Evolutionary conservation across 2,329 filamentous ascomycete species (phyloP), one percentile per base, ranked within the genome.

Genomic region (Cordyceps cateniannulata): DNA sequence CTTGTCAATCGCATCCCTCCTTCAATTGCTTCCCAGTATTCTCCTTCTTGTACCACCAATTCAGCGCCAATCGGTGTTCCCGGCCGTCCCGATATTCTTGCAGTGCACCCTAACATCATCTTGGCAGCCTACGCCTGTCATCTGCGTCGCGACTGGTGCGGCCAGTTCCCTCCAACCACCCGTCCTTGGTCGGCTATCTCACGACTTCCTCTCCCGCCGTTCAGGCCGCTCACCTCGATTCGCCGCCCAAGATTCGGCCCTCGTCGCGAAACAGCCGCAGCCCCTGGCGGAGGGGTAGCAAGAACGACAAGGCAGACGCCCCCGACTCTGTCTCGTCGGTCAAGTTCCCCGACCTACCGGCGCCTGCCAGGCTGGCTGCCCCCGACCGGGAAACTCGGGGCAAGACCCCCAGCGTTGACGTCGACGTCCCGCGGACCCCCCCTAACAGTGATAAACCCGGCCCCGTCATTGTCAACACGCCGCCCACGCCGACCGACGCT

Each of bases 141-240:
- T 60, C 60, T 50, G 22, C 29, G 38, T 59, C 51, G 35, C 64
- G 49, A 51, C 62, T 59, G 18, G 60, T 62, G 59, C 74, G 75
- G 65, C 82, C 82, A 63, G 77, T 79, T 59, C 73, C 82, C 59
- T 83, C 82, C 48, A 77, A 81, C 29, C 84, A 85, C 71, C 82
- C 85, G 58, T 88, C 88, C 38, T 86, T 89, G 67, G 80, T 83
- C 68, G 85, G 85, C 64, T 85, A 88, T 71, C 77, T 88, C 63
- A 89, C 87, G 53, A 84, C 85, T 38, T 88, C 87, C 32, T 89
- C 87, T 24, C 85, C 88, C 35, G 73, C 88, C 62, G 81, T 89
- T 55, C 85, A 87, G 67, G 81, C 83, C 53, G 77, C 76, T 25
- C 81, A 81, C 65, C 69, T 81, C 38, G 66, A 70, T 45, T 62